These are phyloP conservation scores for Fallopia convolvulus DNA, from an alignment of 148 eudicot genomes.

Conservation along the genomic window DNA sequence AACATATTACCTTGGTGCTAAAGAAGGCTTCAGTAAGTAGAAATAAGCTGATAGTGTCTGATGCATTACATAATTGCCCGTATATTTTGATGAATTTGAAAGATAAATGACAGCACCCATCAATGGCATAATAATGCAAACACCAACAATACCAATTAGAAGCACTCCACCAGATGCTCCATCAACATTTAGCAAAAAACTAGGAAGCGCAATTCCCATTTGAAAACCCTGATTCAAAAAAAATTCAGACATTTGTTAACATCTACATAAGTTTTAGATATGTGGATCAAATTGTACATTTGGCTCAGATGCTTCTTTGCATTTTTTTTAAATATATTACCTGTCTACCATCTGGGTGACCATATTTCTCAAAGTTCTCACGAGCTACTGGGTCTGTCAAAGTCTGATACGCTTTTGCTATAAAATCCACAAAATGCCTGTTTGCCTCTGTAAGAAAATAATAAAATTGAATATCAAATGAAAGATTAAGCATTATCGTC, in stretches of 20 bases:
- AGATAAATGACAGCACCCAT: conserved; percentile 26
- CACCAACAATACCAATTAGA: conserved; percentile 29
- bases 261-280: background rate
- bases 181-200: conserved; percentile 25
- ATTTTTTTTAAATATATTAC: conserved; percentile 22
- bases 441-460: conserved; percentile 57
- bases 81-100: conserved; percentile 26
- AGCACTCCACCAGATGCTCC: conserved; percentile 28
- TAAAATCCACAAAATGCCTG: conserved; percentile 75
- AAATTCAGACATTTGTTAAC: background rate
- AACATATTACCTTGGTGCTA: conserved; percentile 25
- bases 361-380: conserved; percentile 93
- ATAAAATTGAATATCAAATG: conserved; percentile 2
- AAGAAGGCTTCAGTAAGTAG: conserved; percentile 27
- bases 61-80: conserved; percentile 26
- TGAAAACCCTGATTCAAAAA: conserved; percentile 23
- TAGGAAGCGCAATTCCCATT: conserved; percentile 35
- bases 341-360: conserved; percentile 99
- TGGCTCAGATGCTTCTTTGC: background rate
- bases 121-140: conserved; percentile 27
- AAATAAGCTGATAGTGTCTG: conserved; percentile 27
- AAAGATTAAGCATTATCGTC: background rate
- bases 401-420: conserved; percentile 95
- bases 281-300: background rate
- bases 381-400: conserved; percentile 88